These are phyloP conservation scores for Chrysanthemum seticuspe DNA, from an alignment of 129 eudicot genomes.

Conservation along the genomic window DNA sequence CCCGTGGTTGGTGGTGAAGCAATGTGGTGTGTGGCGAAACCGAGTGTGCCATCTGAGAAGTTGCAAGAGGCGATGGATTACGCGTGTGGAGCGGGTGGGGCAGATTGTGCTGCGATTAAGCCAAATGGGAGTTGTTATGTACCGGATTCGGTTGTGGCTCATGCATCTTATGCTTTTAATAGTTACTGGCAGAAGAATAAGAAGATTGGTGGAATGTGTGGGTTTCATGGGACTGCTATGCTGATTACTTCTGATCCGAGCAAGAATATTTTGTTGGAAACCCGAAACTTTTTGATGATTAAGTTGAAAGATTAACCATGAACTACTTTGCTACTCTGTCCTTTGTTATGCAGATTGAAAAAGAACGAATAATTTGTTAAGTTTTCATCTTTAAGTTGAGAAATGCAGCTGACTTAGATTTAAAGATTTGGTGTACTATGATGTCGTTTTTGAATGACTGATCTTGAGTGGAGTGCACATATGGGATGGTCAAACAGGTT, in stretches of 20 bases:
- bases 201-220: slow-evolving; percentile 73
- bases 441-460: neutral
- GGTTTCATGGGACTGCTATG: slow-evolving; percentile 98
- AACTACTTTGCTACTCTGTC: neutral
- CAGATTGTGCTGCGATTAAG: slow-evolving; percentile 73
- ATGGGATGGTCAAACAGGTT: slow-evolving; percentile 1
- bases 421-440: slow-evolving; percentile 9
- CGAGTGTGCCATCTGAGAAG: slow-evolving; percentile 88
- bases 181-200: slow-evolving; percentile 97
- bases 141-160: slow-evolving; percentile 88
- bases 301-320: slow-evolving; percentile 4
- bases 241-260: slow-evolving; percentile 89
- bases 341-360: slow-evolving; percentile 1
- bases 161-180: slow-evolving; percentile 97
- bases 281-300: neutral
- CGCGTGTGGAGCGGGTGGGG: slow-evolving; percentile 92
- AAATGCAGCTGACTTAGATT: slow-evolving; percentile 1
- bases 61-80: slow-evolving; percentile 85
- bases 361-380: slow-evolving; percentile 6
- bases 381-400: slow-evolving; percentile 10
- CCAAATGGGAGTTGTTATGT: slow-evolving; percentile 71
- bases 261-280: slow-evolving; percentile 33
- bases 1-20: slow-evolving; percentile 30
- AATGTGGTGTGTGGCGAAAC: slow-evolving; percentile 99
- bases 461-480: slow-evolving; percentile 2